These are phyloP conservation scores for Ampelomyces quisqualis DNA, from an alignment of 2,329 filamentous ascomycete genomes.

Conservation along the genomic window DNA sequence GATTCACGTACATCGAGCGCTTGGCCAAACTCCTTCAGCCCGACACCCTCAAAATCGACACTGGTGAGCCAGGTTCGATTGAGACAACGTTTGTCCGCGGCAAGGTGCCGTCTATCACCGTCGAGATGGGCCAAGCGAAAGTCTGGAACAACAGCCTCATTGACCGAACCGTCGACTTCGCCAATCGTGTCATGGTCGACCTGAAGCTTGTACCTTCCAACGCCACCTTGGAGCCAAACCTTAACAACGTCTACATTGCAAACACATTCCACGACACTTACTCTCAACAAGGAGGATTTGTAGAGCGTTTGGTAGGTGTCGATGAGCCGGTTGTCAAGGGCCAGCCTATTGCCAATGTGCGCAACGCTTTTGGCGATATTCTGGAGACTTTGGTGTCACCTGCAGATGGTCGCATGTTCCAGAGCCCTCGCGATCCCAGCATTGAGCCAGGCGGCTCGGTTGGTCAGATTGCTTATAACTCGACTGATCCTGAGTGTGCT, in stretches of 20 bases:
- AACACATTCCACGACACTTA: constrained; percentile 32
- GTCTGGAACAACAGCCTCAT: constrained; percentile 43
- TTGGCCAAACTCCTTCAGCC: constrained; percentile 44
- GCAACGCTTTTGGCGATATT: constrained; percentile 42
- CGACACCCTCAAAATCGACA: constrained; percentile 45
- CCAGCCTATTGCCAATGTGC: constrained; percentile 39
- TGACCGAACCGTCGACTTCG: constrained; percentile 35
- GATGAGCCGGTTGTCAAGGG: constrained; percentile 42
- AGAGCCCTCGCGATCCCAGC: constrained; percentile 38
- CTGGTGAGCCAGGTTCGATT: constrained; percentile 43
- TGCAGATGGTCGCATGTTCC: constrained; percentile 38
- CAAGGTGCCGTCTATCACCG: constrained; percentile 41
- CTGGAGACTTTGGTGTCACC: constrained; percentile 39
- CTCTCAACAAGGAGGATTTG: constrained; percentile 33
- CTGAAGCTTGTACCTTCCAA: constrained; percentile 30
- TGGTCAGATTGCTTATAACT: constrained; percentile 42
- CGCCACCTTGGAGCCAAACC: constrained; percentile 32
- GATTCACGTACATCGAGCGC: constrained; percentile 41
- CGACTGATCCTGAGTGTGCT: constrained; percentile 33
- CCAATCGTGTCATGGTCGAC: constrained; percentile 28
- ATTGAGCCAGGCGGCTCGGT: constrained; percentile 40
- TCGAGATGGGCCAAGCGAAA: constrained; percentile 44
- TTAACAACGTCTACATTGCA: constrained; percentile 35
- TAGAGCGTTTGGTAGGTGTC: constrained; percentile 31
- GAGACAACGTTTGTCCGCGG: constrained; percentile 44